Evolutionary conservation across 345 rosid species (phyloP).

Genomic region (Salix dunnii): DNA sequence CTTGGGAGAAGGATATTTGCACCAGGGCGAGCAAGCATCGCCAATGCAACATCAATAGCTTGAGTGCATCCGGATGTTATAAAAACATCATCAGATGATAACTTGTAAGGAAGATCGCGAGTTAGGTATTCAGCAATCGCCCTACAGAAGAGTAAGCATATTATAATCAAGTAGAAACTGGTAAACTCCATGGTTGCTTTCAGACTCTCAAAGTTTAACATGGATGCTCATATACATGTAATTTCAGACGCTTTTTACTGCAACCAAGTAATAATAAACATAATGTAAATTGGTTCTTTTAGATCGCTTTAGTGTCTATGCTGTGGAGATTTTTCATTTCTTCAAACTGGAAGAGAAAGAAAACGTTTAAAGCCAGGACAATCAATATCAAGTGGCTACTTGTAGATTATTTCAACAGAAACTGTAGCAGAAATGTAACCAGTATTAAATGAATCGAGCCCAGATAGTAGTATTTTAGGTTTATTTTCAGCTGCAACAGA

Average conservation of each 20-base stretch:
- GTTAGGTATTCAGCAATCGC: constrained; percentile 81
- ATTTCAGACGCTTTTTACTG: neutral
- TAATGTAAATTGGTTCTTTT: neutral
- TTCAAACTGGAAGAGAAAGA: neutral
- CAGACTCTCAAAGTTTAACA: neutral
- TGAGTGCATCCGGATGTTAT: constrained; percentile 91
- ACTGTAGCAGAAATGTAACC: neutral
- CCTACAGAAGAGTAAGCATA: constrained; percentile 30
- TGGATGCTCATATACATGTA: too few relatives aligned
- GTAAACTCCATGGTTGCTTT: neutral
- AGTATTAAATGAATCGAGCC: neutral
- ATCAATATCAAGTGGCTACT: neutral
- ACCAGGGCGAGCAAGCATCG: constrained; percentile 71
- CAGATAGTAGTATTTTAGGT: neutral
- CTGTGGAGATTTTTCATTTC: neutral
- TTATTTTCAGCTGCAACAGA: neutral
- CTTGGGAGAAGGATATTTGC: constrained; percentile 79
- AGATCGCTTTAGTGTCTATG: neutral
- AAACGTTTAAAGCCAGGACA: neutral
- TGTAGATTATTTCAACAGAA: neutral
- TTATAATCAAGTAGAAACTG: neutral
- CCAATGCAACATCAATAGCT: constrained; percentile 87
- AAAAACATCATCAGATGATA: constrained; percentile 74
- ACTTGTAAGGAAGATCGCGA: constrained; percentile 72
- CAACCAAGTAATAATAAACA: neutral